Evolutionary conservation across 495 filamentous ascomycete species (phyloP).

Genomic region (Penicillium arizonense): DNA sequence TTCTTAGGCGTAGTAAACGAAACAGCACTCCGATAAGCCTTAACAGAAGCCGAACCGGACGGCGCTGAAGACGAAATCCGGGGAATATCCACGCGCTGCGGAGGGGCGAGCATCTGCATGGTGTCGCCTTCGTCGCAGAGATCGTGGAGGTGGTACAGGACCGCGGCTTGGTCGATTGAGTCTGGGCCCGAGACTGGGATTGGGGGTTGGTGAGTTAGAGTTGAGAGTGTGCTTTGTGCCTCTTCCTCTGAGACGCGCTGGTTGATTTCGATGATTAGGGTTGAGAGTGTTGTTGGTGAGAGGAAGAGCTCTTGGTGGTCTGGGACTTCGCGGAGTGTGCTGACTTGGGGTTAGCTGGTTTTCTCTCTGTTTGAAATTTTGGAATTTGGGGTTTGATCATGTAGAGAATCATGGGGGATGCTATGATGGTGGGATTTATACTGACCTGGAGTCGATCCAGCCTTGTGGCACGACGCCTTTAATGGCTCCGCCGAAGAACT

Average conservation of each 20-base stretch:
- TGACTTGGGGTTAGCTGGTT: slow-evolving; percentile 31
- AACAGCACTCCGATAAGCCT: slow-evolving; percentile 33
- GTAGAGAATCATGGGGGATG: not conserved
- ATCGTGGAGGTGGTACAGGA: slow-evolving; percentile 74
- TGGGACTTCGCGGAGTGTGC: slow-evolving; percentile 82
- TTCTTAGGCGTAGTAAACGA: slow-evolving; percentile 25
- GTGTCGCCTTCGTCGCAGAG: slow-evolving; percentile 61
- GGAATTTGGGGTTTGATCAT: not conserved
- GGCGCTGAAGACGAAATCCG: slow-evolving; percentile 27
- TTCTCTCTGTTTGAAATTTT: slow-evolving; percentile 1
- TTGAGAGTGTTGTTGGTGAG: slow-evolving; percentile 71
- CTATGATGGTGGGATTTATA: slow-evolving; percentile 10
- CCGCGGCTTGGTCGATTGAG: slow-evolving; percentile 62
- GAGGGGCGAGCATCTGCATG: slow-evolving; percentile 53
- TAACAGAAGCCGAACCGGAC: slow-evolving; percentile 2
- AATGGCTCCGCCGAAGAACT: slow-evolving; percentile 82
- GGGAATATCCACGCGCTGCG: slow-evolving; percentile 25
- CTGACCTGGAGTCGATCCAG: slow-evolving; percentile 81
- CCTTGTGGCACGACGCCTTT: slow-evolving; percentile 64
- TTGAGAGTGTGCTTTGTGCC: slow-evolving; percentile 32
- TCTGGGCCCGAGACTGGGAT: slow-evolving; percentile 18
- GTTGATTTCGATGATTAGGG: slow-evolving; percentile 84
- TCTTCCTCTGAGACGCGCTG: slow-evolving; percentile 57
- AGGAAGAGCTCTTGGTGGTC: slow-evolving; percentile 95
- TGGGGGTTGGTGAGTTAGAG: slow-evolving; percentile 21